phyloP scores from a whole-genome alignment of 1,284 basidiomycete species.

The Ceratobasidium theobromae region DNA sequence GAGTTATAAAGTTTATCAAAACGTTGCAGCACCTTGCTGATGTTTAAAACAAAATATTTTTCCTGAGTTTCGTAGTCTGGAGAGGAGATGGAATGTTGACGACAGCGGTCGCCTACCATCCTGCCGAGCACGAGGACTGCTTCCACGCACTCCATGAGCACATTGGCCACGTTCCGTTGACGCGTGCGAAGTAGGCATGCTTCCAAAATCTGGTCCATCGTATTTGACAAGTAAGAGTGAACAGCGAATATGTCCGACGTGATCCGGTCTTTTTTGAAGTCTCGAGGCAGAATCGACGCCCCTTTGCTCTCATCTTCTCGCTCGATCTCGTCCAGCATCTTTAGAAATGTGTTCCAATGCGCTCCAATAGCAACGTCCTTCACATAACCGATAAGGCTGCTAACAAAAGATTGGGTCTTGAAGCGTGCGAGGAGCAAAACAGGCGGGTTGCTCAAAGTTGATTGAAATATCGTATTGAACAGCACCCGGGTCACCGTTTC shows the following conservation, averaged over 20 bases:
- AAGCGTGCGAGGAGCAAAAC: constrained; percentile 70
- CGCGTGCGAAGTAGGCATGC: constrained; percentile 75
- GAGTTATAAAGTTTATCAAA: constrained; percentile 25
- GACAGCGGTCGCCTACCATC: constrained; percentile 56
- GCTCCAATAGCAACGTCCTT: constrained; percentile 75
- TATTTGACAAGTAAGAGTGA: constrained; percentile 64
- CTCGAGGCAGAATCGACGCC: not conserved
- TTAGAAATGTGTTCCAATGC: constrained; percentile 70
- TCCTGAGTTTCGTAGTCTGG: not conserved
- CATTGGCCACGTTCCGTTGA: constrained; percentile 62
- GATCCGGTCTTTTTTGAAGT: constrained; percentile 17
- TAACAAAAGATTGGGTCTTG: constrained; percentile 67
- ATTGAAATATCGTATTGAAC: constrained; percentile 50
- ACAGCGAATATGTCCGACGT: constrained; percentile 73
- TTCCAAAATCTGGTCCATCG: constrained; percentile 74
- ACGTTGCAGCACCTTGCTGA: constrained; percentile 17
- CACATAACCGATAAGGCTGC: constrained; percentile 64
- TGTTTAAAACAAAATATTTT: constrained; percentile 15
- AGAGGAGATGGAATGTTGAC: not conserved
- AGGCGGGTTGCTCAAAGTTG: constrained; percentile 34
- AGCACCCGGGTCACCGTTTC: constrained; percentile 68
- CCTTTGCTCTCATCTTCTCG: constrained; percentile 6
- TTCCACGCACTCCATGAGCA: constrained; percentile 66
- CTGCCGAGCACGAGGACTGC: constrained; percentile 70
- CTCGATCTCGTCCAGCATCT: constrained; percentile 35